phyloP scores from a whole-genome alignment of 768 basidiomycete genomes.

The Stropharia rugosoannulata region DNA sequence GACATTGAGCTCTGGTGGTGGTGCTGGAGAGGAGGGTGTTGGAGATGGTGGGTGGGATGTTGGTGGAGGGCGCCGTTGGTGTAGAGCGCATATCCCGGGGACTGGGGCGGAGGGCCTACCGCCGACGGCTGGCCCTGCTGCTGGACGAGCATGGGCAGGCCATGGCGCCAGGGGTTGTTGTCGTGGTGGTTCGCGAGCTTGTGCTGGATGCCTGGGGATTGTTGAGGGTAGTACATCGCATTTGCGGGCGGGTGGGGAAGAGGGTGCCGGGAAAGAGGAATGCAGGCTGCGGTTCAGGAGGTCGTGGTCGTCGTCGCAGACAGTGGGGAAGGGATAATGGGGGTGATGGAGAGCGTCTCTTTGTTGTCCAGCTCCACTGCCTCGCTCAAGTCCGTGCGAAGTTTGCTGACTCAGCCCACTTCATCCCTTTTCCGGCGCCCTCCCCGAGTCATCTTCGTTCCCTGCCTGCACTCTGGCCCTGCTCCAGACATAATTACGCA shows the following conservation, averaged over 20 bases:
- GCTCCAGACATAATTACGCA: too few species aligned
- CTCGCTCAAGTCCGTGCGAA: slow-evolving; percentile 19
- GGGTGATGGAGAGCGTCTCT: slow-evolving; percentile 16
- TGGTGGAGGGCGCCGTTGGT: slow-evolving; percentile 72
- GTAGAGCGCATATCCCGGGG: slow-evolving; percentile 77
- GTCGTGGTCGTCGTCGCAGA: slow-evolving; percentile 13
- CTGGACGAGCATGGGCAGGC: slow-evolving; percentile 44
- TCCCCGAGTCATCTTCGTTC: background rate
- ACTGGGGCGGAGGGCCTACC: slow-evolving; percentile 65
- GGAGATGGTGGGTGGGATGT: slow-evolving; percentile 54
- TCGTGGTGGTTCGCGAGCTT: slow-evolving; percentile 76
- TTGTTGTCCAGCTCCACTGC: slow-evolving; percentile 21
- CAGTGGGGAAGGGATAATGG: slow-evolving; percentile 17
- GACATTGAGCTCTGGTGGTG: slow-evolving; percentile 80
- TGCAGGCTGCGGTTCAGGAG: background rate
- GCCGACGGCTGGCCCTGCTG: slow-evolving; percentile 50
- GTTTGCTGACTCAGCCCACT: slow-evolving; percentile 19
- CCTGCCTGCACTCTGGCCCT: background rate
- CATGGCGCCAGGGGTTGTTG: slow-evolving; percentile 68
- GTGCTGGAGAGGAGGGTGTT: slow-evolving; percentile 59
- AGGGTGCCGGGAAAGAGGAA: slow-evolving; percentile 11
- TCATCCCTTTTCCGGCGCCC: background rate
- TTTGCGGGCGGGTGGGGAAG: slow-evolving; percentile 29
- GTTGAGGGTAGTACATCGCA: slow-evolving; percentile 85
- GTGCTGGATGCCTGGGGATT: slow-evolving; percentile 78